Evolutionary conservation across 2,329 filamentous ascomycete species (phyloP), one percentile per base, ranked within the genome.

Genomic region (Calonectria henricotiae): DNA sequence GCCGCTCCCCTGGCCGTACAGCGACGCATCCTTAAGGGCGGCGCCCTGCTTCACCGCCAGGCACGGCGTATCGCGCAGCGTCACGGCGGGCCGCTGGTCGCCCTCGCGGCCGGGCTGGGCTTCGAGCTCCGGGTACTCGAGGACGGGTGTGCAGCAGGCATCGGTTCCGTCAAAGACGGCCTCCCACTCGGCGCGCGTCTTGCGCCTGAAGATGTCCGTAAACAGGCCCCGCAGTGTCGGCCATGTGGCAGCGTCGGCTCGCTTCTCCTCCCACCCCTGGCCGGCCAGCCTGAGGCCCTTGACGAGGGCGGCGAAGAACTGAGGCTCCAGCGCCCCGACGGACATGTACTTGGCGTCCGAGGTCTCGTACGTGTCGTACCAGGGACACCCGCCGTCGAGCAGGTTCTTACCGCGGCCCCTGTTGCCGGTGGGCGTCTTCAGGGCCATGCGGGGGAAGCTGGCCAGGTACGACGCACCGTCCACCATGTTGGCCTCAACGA

Each of bases 401-500:
- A 92, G 76, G 81, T 98, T 98, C 66, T 88, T 86, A 0, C 96
- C 96, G 60, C 95, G 86, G 30, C 89, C 86, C 4, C 81, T 81
- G 75, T 85, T 80, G 86, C 94, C 95, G 44, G 91, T 79, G 0
- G 89, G 87, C 7, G 86, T 91, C 79, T 92, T 91, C 71, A 87
- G 85, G 32, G 86, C 86, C 71, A 97, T 85, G 39, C 96, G 87
- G 62, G 93, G 92, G 83, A 96, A 96, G 0, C 91, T 92, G 1
- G 92, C 91, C 30, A 98, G 84, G 81, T 96, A 96, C 41, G 91
- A 89, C 25, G 89, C 90, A 9, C 96, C 96, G 83, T 98, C 96
- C 13, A 98, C 96, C 96, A 98, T 98, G 82, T 97, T 98, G 17
- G 94, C 94, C 83, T 98, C 94, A 9, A 98, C 95, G 13, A 98